Conservation (phyloP, 2,329 filamentous ascomycete species). For the Pyrenochaeta sp. region DNA sequence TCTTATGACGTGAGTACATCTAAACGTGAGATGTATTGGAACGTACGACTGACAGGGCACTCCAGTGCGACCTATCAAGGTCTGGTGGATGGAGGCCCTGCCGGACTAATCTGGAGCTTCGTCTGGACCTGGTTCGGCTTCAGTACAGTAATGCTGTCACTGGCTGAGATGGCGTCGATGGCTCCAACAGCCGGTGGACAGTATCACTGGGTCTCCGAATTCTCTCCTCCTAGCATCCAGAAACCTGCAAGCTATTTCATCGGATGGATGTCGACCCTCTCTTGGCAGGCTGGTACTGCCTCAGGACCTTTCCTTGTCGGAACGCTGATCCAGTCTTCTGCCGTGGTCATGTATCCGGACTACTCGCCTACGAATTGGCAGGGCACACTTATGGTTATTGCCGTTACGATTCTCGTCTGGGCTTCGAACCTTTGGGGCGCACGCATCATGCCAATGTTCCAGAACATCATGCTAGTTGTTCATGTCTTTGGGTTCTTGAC, state of each 20-base stretch:
- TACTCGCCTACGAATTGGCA: conserved; percentile 58
- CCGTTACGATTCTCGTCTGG: conserved; percentile 54
- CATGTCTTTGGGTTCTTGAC: conserved; percentile 57
- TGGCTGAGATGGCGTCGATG: conserved; percentile 49
- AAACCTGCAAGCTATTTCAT: conserved; percentile 39
- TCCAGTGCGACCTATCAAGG: conserved; percentile 39
- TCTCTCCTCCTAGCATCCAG: conserved; percentile 38
- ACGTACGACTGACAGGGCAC: conserved; percentile 5
- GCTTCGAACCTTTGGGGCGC: conserved; percentile 52
- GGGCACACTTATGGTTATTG: conserved; percentile 59
- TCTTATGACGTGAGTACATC: conserved; percentile 38
- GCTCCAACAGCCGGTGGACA: conserved; percentile 47
- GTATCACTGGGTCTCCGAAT: conserved; percentile 48
- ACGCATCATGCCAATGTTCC: conserved; percentile 42
- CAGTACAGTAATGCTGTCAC: conserved; percentile 40
- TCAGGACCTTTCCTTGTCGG: conserved; percentile 59
- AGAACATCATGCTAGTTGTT: conserved; percentile 48
- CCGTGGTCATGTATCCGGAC: conserved; percentile 53
- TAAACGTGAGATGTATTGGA: background rate
- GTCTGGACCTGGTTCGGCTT: conserved; percentile 47
- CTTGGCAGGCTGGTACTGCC: conserved; percentile 61
- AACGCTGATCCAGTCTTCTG: conserved; percentile 56
- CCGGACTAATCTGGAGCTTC: conserved; percentile 47
- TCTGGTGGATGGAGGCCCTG: conserved; percentile 42
- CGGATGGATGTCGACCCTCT: conserved; percentile 61